Conservation (phyloP, 306 rosid species). For the Dalbergia oliveri region DNA sequence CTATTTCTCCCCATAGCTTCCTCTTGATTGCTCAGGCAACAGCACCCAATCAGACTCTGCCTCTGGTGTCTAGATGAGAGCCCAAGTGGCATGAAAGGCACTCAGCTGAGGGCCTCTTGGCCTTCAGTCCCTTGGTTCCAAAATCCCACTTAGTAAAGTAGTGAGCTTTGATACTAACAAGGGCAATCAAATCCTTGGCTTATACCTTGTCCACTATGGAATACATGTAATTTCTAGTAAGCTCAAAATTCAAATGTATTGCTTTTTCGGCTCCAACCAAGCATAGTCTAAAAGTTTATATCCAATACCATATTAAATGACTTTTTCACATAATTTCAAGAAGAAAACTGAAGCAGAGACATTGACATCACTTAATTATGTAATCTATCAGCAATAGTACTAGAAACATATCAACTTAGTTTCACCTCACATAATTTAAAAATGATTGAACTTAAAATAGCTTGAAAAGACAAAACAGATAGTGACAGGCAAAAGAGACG, state of each 20-base stretch:
- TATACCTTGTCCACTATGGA: background rate
- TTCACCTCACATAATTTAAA: constrained; percentile 7
- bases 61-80: too few species aligned
- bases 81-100: background rate
- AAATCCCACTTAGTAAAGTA: background rate
- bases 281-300: background rate
- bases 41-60: background rate
- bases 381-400: background rate
- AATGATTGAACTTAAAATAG: background rate
- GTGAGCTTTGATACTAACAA: background rate
- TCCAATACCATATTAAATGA: background rate
- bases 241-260: background rate
- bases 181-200: constrained; percentile 15
- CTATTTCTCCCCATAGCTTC: background rate
- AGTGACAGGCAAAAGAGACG: constrained; percentile 17
- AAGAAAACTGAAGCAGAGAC: background rate
- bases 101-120: background rate
- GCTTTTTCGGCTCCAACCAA: background rate
- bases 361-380: background rate
- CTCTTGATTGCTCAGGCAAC: background rate
- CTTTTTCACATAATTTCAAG: constrained; percentile 2
- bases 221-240: background rate
- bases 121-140: constrained; percentile 6
- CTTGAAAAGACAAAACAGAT: constrained; percentile 1
- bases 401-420: background rate